phyloP scores from a whole-genome alignment of 768 basidiomycete species.

The Boletus rubescentipes region DNA sequence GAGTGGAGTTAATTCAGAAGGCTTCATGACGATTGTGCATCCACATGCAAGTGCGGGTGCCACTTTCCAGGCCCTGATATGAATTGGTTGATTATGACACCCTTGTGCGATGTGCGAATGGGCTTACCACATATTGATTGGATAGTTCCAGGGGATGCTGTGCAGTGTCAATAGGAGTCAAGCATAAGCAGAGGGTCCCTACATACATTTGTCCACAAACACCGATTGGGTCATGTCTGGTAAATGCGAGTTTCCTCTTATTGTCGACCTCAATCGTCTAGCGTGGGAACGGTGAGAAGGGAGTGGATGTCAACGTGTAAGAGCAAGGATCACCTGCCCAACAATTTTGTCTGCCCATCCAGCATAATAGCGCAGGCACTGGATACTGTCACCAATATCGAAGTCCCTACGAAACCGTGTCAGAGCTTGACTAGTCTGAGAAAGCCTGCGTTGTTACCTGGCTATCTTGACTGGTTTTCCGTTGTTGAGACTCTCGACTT shows the following conservation, averaged over 20 bases:
- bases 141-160: slow-evolving; percentile 94
- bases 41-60: slow-evolving; percentile 90
- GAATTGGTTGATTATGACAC: slow-evolving; percentile 1
- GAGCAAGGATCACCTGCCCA: slow-evolving; percentile 61
- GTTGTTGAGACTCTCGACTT: slow-evolving; percentile 85
- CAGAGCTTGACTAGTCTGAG: slow-evolving; percentile 9
- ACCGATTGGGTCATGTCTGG: slow-evolving; percentile 88
- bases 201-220: slow-evolving; percentile 89
- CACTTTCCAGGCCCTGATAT: slow-evolving; percentile 80
- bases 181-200: slow-evolving; percentile 1
- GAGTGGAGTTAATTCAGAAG: slow-evolving; percentile 83
- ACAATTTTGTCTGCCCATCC: slow-evolving; percentile 95
- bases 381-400: slow-evolving; percentile 76
- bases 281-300: slow-evolving; percentile 7
- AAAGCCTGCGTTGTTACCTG: slow-evolving; percentile 41
- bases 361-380: slow-evolving; percentile 87
- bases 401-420: slow-evolving; percentile 52
- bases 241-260: slow-evolving; percentile 79
- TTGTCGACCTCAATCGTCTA: slow-evolving; percentile 81
- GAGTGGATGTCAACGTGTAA: not conserved
- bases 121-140: slow-evolving; percentile 78
- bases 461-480: slow-evolving; percentile 81
- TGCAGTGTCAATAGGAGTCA: slow-evolving; percentile 3
- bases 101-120: slow-evolving; percentile 1
- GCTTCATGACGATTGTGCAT: slow-evolving; percentile 94